Percentiles rank a stretch among this genome's conserved stretches.
Conservation (phyloP, 805 yeast species). For the Ogataea methanolica region DNA sequence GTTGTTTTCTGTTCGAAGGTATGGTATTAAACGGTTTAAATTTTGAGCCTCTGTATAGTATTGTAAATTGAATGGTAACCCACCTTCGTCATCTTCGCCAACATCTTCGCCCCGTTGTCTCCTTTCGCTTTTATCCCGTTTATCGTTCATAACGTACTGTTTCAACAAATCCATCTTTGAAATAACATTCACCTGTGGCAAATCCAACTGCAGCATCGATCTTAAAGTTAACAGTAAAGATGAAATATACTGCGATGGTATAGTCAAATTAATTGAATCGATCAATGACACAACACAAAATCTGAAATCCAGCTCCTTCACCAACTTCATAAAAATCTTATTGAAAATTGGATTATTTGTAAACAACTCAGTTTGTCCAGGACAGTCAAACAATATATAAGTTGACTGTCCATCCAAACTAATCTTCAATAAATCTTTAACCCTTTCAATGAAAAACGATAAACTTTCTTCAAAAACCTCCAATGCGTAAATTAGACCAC, state of each 20-base stretch:
- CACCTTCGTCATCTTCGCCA: conserved; percentile 42
- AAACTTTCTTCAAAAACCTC: conserved; percentile 58
- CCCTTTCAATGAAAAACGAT: conserved; percentile 52
- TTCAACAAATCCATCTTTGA: conserved; percentile 83
- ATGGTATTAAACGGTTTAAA: conserved; percentile 60
- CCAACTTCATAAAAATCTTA: conserved; percentile 60
- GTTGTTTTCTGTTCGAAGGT: conserved; percentile 67
- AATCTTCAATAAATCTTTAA: conserved; percentile 47
- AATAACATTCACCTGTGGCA: conserved; percentile 90
- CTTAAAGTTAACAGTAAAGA: conserved; percentile 74
- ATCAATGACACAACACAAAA: conserved; percentile 81
- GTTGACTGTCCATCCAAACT: conserved; percentile 41
- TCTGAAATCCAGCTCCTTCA: conserved; percentile 62
- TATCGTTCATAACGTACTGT: conserved; percentile 37
- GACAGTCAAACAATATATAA: conserved; percentile 81
- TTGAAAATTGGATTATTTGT: conserved; percentile 80
- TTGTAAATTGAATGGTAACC: conserved; percentile 74
- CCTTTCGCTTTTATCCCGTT: conserved; percentile 14
- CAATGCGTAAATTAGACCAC: conserved; percentile 85
- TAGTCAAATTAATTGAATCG: conserved; percentile 75
- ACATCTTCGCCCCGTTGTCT: conserved; percentile 11
- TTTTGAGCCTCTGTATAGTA: conserved; percentile 94
- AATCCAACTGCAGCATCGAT: conserved; percentile 86
- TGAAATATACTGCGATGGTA: conserved; percentile 87
- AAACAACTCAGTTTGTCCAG: conserved; percentile 94